Percentiles rank a stretch among this genome's conserved stretches.
Conservation (phyloP, 495 filamentous ascomycete genomes). For the Amphirosellinia nigrospora region DNA sequence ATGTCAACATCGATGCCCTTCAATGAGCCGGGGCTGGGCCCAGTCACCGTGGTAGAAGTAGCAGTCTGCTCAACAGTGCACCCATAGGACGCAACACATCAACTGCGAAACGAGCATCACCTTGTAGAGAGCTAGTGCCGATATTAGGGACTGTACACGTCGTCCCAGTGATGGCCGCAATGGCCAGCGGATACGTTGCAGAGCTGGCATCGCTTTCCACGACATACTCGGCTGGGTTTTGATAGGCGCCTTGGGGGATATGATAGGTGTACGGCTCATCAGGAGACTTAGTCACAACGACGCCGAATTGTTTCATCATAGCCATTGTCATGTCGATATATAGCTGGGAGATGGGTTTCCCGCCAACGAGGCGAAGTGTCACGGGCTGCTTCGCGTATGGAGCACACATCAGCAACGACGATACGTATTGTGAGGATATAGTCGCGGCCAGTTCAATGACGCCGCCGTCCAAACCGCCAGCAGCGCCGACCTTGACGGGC, state of each 20-base stretch:
- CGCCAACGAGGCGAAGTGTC: constrained; percentile 85
- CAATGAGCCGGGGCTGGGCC: constrained; percentile 75
- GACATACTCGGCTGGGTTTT: constrained; percentile 84
- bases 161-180: constrained; percentile 93
- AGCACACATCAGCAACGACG: constrained; percentile 94
- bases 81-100: constrained; percentile 94
- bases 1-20: constrained; percentile 83
- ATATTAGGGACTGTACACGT: constrained; percentile 97
- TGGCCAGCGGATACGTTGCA: constrained; percentile 93
- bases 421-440: constrained; percentile 96
- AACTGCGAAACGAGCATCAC: constrained; percentile 93
- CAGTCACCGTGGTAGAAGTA: constrained; percentile 89
- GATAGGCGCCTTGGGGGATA: constrained; percentile 85
- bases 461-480: constrained; percentile 86
- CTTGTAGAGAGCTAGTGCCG: constrained; percentile 87
- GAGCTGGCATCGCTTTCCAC: constrained; percentile 98
- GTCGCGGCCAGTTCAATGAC: constrained; percentile 91
- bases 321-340: constrained; percentile 99
- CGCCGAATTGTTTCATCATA: constrained; percentile 96
- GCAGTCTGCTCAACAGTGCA: constrained; percentile 86
- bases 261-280: constrained; percentile 88
- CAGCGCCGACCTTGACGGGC: constrained; percentile 81
- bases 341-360: constrained; percentile 93
- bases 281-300: constrained; percentile 66
- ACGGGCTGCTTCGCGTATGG: constrained; percentile 95